phyloP scores from a whole-genome alignment of 1,284 basidiomycete species.

The Rhizopogon parksii region DNA sequence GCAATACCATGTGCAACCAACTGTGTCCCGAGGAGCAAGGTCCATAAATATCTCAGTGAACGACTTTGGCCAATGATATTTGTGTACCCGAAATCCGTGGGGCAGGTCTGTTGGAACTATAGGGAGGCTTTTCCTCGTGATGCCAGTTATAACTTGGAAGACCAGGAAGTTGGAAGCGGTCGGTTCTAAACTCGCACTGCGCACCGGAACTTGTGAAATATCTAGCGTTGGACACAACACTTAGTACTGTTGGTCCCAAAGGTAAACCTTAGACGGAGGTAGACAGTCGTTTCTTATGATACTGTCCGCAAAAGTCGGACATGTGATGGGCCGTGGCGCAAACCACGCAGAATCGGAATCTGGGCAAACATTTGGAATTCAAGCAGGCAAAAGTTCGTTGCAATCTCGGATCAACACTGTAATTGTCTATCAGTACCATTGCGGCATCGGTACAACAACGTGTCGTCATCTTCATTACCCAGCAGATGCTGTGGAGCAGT shows the following conservation, averaged over 20 bases:
- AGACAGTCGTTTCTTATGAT: no score
- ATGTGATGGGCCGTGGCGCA: neutral
- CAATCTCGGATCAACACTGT: neutral
- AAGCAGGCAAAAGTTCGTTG: neutral
- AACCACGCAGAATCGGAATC: neutral
- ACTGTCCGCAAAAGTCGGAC: neutral
- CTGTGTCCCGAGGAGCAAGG: constrained; percentile 2
- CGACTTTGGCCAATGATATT: neutral
- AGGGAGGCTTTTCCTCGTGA: neutral
- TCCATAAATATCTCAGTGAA: neutral
- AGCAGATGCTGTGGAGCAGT: neutral
- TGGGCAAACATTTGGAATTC: neutral
- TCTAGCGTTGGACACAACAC: neutral
- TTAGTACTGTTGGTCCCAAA: no score
- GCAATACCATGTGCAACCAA: constrained; percentile 1
- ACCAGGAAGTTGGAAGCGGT: no score
- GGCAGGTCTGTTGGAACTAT: neutral
- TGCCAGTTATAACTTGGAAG: neutral
- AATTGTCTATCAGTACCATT: neutral
- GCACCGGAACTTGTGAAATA: neutral
- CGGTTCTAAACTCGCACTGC: neutral
- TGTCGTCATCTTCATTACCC: neutral
- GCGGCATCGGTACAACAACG: neutral
- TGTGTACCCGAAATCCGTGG: neutral
- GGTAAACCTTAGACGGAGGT: no score